Conservation (phyloP, 495 filamentous ascomycete genomes). For the Hyaloscypha finlandica region DNA sequence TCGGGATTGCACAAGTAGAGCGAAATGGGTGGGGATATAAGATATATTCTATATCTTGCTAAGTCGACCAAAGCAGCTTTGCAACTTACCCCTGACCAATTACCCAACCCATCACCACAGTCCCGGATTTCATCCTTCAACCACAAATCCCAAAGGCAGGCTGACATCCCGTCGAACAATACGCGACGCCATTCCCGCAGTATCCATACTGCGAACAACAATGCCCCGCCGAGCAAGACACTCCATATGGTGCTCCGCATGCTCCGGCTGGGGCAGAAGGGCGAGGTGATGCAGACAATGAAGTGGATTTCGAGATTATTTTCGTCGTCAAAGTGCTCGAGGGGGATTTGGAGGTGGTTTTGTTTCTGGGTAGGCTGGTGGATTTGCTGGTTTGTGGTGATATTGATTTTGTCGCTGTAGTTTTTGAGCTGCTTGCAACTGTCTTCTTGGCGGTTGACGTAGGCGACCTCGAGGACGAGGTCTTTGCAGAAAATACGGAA, state of each 20-base stretch:
- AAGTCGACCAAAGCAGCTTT: too few species aligned
- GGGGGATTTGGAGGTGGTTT: not conserved
- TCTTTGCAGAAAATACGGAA: constrained; percentile 26
- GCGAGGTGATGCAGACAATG: not conserved
- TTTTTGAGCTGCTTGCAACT: not conserved
- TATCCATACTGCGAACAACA: constrained; percentile 15
- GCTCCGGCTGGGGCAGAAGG: not conserved
- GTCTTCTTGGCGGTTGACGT: not conserved
- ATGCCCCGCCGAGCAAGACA: constrained; percentile 1
- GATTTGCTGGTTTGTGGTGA: not conserved
- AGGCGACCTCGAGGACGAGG: constrained; percentile 17
- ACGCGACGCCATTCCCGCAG: constrained; percentile 1
- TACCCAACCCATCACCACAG: not conserved
- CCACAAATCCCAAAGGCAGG: constrained; percentile 11
- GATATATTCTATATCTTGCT: too few species aligned
- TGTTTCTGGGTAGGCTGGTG: not conserved
- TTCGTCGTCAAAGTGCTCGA: not conserved
- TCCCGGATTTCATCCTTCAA: not conserved
- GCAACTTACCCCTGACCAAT: too few species aligned
- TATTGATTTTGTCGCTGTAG: not conserved
- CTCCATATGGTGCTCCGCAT: constrained; percentile 9
- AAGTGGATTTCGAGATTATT: not conserved
- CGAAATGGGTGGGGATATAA: too few species aligned
- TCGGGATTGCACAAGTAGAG: too few species aligned
- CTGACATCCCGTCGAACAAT: constrained; percentile 13